These are phyloP conservation scores for Capsicum baccatum DNA, from an alignment of 257 asterid species.

Conservation along the genomic window DNA sequence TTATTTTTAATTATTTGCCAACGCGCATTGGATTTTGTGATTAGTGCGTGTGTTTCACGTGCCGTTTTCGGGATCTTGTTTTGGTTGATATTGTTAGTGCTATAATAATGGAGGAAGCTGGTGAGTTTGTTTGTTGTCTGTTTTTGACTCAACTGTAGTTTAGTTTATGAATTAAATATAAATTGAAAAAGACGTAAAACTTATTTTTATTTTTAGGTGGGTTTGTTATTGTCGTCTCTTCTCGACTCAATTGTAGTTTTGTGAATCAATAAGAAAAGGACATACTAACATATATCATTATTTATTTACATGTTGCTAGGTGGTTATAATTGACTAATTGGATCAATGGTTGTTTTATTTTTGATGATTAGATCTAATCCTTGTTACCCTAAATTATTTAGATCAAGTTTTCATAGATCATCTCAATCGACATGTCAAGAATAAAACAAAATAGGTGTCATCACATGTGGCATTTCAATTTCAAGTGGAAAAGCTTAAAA, in stretches of 20 bases:
- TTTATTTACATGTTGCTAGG: neutral
- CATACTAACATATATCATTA: neutral
- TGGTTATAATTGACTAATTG: neutral
- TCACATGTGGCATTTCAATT: neutral
- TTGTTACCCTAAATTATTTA: too few relatives aligned
- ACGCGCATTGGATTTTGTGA: conserved; percentile 30
- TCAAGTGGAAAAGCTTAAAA: neutral
- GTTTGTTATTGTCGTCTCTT: neutral
- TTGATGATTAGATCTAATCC: neutral
- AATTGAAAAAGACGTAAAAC: neutral
- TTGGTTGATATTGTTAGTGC: too few relatives aligned
- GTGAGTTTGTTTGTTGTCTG: conserved; percentile 24
- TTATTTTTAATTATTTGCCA: neutral
- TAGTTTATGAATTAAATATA: neutral
- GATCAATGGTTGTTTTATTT: neutral
- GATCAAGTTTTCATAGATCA: too few relatives aligned
- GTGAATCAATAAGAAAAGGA: neutral
- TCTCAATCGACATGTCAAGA: too few relatives aligned
- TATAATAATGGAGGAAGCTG: neutral
- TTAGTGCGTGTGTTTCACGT: conserved; percentile 27
- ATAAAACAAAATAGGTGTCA: neutral
- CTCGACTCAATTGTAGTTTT: neutral
- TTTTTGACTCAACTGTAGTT: neutral
- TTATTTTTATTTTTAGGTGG: conserved; percentile 19
- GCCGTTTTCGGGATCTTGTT: neutral